These are phyloP conservation scores for Biscogniauxia sp. DNA, from an alignment of 2,329 filamentous ascomycete species.

Conservation along the genomic window DNA sequence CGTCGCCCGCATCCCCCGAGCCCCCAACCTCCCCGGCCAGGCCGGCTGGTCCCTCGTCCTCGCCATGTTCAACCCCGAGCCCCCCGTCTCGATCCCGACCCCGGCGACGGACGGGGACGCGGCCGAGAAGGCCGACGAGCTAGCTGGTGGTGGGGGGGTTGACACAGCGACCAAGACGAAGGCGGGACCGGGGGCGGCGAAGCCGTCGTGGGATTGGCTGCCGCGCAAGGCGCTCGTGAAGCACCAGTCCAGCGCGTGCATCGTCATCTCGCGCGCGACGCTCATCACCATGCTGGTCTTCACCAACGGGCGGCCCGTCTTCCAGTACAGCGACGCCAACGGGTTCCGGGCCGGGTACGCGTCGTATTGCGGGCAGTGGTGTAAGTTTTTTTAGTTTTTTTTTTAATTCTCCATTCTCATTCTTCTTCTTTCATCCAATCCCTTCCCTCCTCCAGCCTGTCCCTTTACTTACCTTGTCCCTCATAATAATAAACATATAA, in stretches of 20 bases:
- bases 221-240: conserved; percentile 15
- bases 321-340: conserved; percentile 30
- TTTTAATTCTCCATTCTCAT: too few species aligned
- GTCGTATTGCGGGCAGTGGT: conserved; percentile 34
- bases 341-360: conserved; percentile 33
- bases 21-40: conserved; percentile 14
- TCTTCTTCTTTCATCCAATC: too few species aligned
- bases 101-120: not conserved
- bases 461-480: too few species aligned
- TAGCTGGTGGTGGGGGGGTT: too few species aligned
- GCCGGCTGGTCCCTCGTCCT: conserved; percentile 27
- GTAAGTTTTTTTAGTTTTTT: too few species aligned
- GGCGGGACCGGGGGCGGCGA: not conserved
- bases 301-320: conserved; percentile 30
- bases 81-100: conserved; percentile 4
- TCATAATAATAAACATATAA: too few species aligned
- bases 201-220: conserved; percentile 5
- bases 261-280: conserved; percentile 23
- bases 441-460: too few species aligned
- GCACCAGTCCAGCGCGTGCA: conserved; percentile 23
- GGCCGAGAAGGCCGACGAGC: conserved; percentile 12
- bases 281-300: conserved; percentile 25
- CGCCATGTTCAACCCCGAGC: conserved; percentile 23
- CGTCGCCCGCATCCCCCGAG: conserved; percentile 25
- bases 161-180: too few species aligned